A percentile compares a stretch with the other conserved stretches of the same genome.
Conservation (phyloP, 163 green algal species). For the Prototheca cutis region DNA sequence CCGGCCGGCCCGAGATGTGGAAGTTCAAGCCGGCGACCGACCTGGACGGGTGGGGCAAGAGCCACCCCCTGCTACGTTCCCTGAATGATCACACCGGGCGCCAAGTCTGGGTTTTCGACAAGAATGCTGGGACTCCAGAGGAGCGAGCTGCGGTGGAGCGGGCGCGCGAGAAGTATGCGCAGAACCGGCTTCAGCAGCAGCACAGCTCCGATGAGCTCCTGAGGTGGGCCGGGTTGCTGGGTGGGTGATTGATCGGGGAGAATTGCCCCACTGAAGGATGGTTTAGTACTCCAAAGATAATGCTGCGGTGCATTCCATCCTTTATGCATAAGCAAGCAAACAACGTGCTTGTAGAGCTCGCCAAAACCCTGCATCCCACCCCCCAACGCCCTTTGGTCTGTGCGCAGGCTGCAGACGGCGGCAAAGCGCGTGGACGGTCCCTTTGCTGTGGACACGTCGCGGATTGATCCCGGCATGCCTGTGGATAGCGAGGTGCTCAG, state of each 20-base stretch:
- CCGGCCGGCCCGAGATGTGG: constrained; percentile 27
- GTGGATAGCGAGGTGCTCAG: not conserved
- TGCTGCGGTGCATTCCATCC: too few relatives aligned
- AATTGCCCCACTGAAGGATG: too few relatives aligned
- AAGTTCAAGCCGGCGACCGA: constrained; percentile 13
- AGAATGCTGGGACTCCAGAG: constrained; percentile 48
- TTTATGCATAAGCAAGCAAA: too few relatives aligned
- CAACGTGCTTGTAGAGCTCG: too few relatives aligned
- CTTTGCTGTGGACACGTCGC: constrained; percentile 16
- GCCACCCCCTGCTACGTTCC: constrained; percentile 41
- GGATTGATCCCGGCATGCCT: constrained; percentile 14
- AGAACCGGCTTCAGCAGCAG: constrained; percentile 49
- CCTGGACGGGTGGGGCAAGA: constrained; percentile 4
- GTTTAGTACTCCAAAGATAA: too few relatives aligned
- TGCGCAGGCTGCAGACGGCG: constrained; percentile 46
- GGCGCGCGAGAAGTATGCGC: constrained; percentile 45
- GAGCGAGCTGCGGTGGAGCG: constrained; percentile 56
- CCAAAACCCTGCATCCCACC: too few relatives aligned
- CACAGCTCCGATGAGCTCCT: constrained; percentile 81
- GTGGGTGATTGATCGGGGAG: not conserved
- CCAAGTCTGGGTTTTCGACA: constrained; percentile 80
- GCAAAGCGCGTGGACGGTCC: constrained; percentile 17
- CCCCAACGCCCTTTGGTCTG: not conserved
- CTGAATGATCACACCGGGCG: constrained; percentile 66
- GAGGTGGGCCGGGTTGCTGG: constrained; percentile 32